These are phyloP conservation scores for Physocladia obscura DNA, from an alignment of 192 early-diverging fungal genomes.

Conservation along the genomic window DNA sequence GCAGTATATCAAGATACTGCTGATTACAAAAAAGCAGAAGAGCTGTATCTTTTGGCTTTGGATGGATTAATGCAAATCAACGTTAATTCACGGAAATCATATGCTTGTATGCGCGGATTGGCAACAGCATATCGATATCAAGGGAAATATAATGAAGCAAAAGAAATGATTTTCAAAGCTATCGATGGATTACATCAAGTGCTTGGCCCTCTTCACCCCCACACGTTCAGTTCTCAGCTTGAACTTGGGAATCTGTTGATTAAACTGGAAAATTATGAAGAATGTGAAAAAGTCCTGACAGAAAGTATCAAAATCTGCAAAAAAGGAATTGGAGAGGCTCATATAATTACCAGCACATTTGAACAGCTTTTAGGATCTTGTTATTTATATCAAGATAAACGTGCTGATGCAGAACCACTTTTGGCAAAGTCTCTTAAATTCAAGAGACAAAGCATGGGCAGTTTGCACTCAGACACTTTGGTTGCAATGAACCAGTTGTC, in stretches of 20 bases:
- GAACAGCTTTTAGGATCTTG: no score
- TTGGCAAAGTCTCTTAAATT: no score
- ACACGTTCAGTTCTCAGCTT: not conserved
- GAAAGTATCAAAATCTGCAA: conserved; percentile 19
- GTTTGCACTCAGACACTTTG: conserved; percentile 11
- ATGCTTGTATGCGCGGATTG: not conserved
- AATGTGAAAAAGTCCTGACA: conserved; percentile 11
- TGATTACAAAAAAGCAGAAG: no score
- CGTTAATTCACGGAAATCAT: no score
- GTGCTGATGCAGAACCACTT: no score
- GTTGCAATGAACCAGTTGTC: conserved; percentile 8
- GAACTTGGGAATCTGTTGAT: not conserved
- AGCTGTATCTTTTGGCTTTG: no score
- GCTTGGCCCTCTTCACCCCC: not conserved
- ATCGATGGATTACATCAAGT: not conserved
- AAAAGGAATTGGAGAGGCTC: conserved; percentile 14
- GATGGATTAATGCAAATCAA: no score
- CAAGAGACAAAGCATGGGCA: no score
- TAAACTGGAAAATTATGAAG: conserved; percentile 8
- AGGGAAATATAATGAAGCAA: not conserved
- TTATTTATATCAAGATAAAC: no score
- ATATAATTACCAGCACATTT: no score
- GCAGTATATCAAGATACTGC: no score
- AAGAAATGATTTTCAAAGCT: not conserved
- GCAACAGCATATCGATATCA: not conserved